Percentiles rank a stretch among this genome's conserved stretches.
phyloP scores from a whole-genome alignment of 2,329 filamentous ascomycete species.

The Venturiaceae sp. region DNA sequence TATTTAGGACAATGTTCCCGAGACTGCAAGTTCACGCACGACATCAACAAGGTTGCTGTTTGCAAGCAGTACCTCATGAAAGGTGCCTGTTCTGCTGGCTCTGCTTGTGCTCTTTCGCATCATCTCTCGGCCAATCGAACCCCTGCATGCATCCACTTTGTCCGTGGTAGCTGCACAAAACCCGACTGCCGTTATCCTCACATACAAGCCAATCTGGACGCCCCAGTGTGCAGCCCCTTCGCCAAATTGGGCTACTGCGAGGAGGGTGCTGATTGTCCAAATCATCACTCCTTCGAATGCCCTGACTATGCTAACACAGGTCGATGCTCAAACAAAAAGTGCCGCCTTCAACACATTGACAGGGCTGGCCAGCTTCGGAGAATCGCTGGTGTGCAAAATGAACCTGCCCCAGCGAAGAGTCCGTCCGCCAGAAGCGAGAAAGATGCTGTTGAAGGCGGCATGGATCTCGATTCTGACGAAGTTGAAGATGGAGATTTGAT shows the following conservation, averaged over 20 bases:
- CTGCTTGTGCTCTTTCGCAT: conserved; percentile 84
- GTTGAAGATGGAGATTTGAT: background rate
- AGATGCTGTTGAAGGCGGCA: background rate
- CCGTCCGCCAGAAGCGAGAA: background rate
- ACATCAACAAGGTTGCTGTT: conserved; percentile 75
- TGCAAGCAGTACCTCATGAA: conserved; percentile 83
- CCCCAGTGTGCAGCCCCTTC: conserved; percentile 76
- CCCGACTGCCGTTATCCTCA: conserved; percentile 80
- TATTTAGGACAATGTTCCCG: conserved; percentile 26
- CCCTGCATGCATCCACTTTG: conserved; percentile 81
- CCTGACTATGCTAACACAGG: conserved; percentile 92
- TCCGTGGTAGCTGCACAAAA: conserved; percentile 84
- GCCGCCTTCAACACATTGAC: conserved; percentile 79
- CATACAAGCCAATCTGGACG: conserved; percentile 63
- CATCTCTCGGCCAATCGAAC: conserved; percentile 73
- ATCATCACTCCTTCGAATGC: conserved; percentile 87
- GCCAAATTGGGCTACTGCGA: conserved; percentile 83
- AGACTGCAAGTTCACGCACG: conserved; percentile 71
- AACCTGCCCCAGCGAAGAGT: conserved; percentile 22
- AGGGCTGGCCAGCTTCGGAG: conserved; percentile 70
- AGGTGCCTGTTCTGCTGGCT: conserved; percentile 65
- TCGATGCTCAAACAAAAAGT: conserved; percentile 68
- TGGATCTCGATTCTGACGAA: conserved; percentile 1
- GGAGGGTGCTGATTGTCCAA: conserved; percentile 64
- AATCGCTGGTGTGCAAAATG: conserved; percentile 34